Evolutionary conservation across 306 rosid species (phyloP), one percentile per base, ranked within the genome.

Genomic region (Aeschynomene evenia): DNA sequence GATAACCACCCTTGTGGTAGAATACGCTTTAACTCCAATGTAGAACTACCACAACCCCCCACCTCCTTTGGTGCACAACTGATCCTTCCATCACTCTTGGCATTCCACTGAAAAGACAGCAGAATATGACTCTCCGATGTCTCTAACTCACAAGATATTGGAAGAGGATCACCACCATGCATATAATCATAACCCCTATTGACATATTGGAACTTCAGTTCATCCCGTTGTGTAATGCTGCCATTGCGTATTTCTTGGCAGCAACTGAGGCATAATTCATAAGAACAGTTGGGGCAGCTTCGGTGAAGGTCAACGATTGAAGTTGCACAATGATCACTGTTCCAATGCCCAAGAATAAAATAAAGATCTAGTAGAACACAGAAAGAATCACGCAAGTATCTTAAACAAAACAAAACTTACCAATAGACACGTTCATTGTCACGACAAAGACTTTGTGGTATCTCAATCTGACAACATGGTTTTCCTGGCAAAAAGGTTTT

Each of bases 261-360:
- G 70, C 96, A 90, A 64, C 56, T 62, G 15, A 88, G 89, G 73
- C 96, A 90, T 54, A 90, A 85, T 74, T 90, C 95, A 72, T 74
- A 90, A 22, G 80, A 77, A 77, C 95, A 90, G 18, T 70, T 53
- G 51, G 89, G 86, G 80, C 96, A 90, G 85, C 86, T 88, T 70
- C 91, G 80, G 68, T 90, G 91, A 48, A 90, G 82, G 50, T 90
- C 95, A 59, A 80, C 45, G 50, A 91, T 91, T 81, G 97, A 91
- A 71, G 95, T 91, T 59, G 95, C 96, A 84, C 96, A 90, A 61
- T 82, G 84, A 62, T 90, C 73, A 77, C 96, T 90, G 79, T 71
- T 74, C 82, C 81, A 82, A 63, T 54, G 74, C 55, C 43, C 66
- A 59, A 56, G 56, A 19, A 13, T 69, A 58, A 39, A 45, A 31